Evolutionary conservation across 1,284 basidiomycete species (phyloP).

Genomic region (Austroboletus niveus): DNA sequence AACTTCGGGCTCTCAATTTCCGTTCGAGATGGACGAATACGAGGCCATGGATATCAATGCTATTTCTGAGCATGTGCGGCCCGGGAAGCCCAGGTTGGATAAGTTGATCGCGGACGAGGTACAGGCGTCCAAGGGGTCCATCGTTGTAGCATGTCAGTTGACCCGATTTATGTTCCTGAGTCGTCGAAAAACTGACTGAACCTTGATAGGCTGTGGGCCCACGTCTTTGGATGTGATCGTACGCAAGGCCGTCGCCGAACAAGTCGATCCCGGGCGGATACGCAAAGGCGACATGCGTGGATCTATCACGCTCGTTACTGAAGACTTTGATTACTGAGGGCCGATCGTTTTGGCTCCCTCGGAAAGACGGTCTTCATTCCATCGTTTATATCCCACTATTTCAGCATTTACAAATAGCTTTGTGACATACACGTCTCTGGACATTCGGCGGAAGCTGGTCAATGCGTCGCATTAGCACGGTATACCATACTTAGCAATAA

Average conservation of each 20-base stretch:
- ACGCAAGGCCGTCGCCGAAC: slow-evolving; percentile 62
- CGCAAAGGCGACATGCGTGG: slow-evolving; percentile 62
- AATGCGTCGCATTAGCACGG: not conserved
- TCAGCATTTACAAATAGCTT: slow-evolving; percentile 11
- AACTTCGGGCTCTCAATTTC: not conserved
- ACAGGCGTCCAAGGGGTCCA: slow-evolving; percentile 49
- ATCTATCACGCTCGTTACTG: slow-evolving; percentile 59
- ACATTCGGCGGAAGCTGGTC: not conserved
- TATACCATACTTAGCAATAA: not conserved
- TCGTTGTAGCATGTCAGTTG: slow-evolving; percentile 68
- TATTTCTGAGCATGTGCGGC: slow-evolving; percentile 67
- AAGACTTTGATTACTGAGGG: slow-evolving; percentile 62
- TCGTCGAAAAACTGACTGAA: not conserved
- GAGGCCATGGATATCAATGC: slow-evolving; percentile 69
- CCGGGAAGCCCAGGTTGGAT: slow-evolving; percentile 74
- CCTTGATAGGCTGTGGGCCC: slow-evolving; percentile 66
- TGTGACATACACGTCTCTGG: slow-evolving; percentile 1
- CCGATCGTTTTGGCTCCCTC: too few species aligned
- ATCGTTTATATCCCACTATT: not conserved
- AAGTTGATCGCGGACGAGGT: slow-evolving; percentile 69
- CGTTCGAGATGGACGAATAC: slow-evolving; percentile 59
- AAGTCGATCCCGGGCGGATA: slow-evolving; percentile 58
- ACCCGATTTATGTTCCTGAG: not conserved
- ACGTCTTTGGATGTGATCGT: slow-evolving; percentile 70
- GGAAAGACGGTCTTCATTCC: not conserved